Evolutionary conservation across 768 basidiomycete species (phyloP).

Genomic region (Boletus pseudopeckii): DNA sequence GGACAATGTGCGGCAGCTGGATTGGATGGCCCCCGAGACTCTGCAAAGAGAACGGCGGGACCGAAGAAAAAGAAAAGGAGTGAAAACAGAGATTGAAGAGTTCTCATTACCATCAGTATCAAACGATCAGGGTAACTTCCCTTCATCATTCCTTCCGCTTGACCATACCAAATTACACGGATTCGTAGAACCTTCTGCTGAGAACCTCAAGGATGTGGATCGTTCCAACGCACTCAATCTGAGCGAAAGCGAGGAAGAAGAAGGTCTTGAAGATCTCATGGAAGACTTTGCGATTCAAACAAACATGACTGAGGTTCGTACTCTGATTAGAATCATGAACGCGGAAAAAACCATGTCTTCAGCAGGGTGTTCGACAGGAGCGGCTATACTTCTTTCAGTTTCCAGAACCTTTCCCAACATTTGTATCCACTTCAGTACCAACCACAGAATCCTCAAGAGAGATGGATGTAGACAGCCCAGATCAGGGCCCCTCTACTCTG

Average conservation of each 20-base stretch:
- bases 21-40: constrained; percentile 86
- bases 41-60: constrained; percentile 48
- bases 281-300: constrained; percentile 58
- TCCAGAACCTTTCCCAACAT: constrained; percentile 78
- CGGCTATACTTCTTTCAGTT: constrained; percentile 89
- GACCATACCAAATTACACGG: neutral
- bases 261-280: constrained; percentile 74
- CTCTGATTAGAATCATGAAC: neutral
- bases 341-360: neutral
- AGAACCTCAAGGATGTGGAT: constrained; percentile 36
- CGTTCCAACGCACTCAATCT: constrained; percentile 61
- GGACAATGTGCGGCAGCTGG: constrained; percentile 71
- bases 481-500: constrained; percentile 24
- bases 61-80: constrained; percentile 34
- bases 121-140: constrained; percentile 34
- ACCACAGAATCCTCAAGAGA: constrained; percentile 27
- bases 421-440: constrained; percentile 40
- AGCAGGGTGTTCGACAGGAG: constrained; percentile 58
- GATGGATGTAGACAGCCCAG: constrained; percentile 33
- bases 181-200: constrained; percentile 4
- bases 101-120: constrained; percentile 17
- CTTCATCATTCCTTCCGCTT: neutral
- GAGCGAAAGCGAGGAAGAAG: constrained; percentile 75
- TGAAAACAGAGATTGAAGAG: constrained; percentile 47
- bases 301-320: constrained; percentile 38